A percentile compares a stretch with the other conserved stretches of the same genome.
Evolutionary conservation across 768 basidiomycete genomes (phyloP).

Genomic region (Roridomyces roridus): DNA sequence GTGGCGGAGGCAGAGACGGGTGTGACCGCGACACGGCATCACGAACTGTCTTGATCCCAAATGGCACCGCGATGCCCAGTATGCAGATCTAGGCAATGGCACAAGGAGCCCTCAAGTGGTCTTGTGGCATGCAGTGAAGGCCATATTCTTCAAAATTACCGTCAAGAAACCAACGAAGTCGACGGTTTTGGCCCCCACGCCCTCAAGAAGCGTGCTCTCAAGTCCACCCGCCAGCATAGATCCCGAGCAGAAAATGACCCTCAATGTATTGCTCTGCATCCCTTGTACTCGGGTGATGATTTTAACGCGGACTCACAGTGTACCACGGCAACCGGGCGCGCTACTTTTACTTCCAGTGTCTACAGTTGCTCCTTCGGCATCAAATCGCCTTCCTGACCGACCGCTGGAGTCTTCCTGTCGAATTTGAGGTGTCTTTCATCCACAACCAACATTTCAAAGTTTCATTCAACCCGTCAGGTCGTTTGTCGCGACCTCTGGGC

Average conservation of each 20-base stretch:
- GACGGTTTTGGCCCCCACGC: conserved; percentile 67
- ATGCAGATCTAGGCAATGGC: conserved; percentile 88
- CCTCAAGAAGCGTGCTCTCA: conserved; percentile 70
- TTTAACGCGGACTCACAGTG: conserved; percentile 49
- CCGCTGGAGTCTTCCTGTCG: conserved; percentile 75
- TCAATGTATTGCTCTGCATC: conserved; percentile 7
- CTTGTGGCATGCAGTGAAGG: conserved; percentile 89
- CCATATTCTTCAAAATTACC: conserved; percentile 89
- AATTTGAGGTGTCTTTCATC: conserved; percentile 69
- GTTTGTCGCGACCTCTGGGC: conserved; percentile 86
- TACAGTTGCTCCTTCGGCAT: conserved; percentile 81
- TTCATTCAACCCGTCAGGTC: conserved; percentile 44
- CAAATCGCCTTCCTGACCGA: conserved; percentile 68
- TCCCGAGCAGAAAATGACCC: conserved; percentile 54
- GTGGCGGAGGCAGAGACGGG: too few relatives aligned
- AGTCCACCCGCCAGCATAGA: conserved; percentile 60
- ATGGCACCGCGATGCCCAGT: conserved; percentile 74
- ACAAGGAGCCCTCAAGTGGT: conserved; percentile 83
- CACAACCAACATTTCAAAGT: neutral
- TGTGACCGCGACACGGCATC: too few relatives aligned
- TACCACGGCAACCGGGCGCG: conserved; percentile 83
- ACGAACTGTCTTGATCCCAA: too few relatives aligned
- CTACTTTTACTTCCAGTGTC: conserved; percentile 83
- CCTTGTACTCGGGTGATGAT: neutral
- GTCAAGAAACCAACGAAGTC: conserved; percentile 79